Percentiles rank a stretch among this genome's conserved stretches.
phyloP scores from a whole-genome alignment of 2,329 filamentous ascomycete genomes.

The Mycocentrospora acerina region DNA sequence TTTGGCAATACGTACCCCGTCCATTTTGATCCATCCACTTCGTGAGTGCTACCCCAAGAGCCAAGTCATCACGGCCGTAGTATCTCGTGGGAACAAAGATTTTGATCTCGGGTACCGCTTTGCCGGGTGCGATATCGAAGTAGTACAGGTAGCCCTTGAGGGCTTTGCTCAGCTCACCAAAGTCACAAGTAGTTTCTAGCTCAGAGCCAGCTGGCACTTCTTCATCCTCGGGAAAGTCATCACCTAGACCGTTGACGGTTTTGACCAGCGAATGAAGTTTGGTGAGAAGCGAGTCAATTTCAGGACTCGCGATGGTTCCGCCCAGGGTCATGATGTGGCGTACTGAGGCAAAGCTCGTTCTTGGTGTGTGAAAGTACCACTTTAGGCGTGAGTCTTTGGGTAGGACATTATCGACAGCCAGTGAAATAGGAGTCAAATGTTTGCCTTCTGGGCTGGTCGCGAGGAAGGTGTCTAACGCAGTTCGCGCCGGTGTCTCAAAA shows the following conservation, averaged over 20 bases:
- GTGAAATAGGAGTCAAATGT: background rate
- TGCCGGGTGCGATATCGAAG: constrained; percentile 24
- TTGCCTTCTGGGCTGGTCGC: constrained; percentile 8
- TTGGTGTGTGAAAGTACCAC: constrained; percentile 11
- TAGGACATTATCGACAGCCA: constrained; percentile 8
- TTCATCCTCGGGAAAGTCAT: constrained; percentile 17
- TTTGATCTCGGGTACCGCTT: constrained; percentile 19
- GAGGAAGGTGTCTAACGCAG: constrained; percentile 10
- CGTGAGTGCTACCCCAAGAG: constrained; percentile 1
- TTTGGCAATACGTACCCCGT: constrained; percentile 2
- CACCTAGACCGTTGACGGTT: constrained; percentile 2
- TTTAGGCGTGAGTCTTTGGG: constrained; percentile 10
- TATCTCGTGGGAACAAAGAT: constrained; percentile 15
- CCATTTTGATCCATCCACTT: constrained; percentile 5
- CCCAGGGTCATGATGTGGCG: constrained; percentile 26
- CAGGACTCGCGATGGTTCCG: constrained; percentile 2
- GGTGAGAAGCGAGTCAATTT: constrained; percentile 1
- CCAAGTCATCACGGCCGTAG: constrained; percentile 16
- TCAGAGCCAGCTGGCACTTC: constrained; percentile 8
- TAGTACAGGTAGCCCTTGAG: constrained; percentile 21
- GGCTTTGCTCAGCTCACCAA: background rate
- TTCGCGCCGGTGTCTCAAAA: background rate
- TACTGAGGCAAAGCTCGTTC: constrained; percentile 18
- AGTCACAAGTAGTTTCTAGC: background rate
- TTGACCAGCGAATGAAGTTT: constrained; percentile 13